Evolutionary conservation across 2,329 filamentous ascomycete species (phyloP), one percentile per base, ranked within the genome.

Genomic region (Exutisphaerella laricina): DNA sequence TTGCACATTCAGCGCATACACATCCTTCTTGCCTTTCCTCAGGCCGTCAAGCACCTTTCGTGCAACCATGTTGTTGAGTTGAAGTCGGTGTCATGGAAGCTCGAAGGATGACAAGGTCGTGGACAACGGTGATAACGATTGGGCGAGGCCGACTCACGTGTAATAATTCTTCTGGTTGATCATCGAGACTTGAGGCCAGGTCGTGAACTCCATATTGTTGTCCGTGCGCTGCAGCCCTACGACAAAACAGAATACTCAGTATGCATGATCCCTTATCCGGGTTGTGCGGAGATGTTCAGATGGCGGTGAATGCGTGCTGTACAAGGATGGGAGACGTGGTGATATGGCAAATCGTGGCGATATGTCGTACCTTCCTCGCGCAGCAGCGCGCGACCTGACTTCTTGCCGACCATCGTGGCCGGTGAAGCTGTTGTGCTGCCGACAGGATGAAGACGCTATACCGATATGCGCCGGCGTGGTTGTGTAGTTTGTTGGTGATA

Each of bases 111-210:
- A 26, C 34, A 34, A 28, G 18, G 23, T 12, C 23, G 23, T 26
- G 23, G 23, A 26, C 23, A 26, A 26, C 7, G 14, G 32, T 8
- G 9, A 20, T 14, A 16, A 23, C 32, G 32, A 35, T 35, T 35
- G 32, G 32, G 23, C 13, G 16, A 38, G 16, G 40, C 22, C 29
- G 36, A 71, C 81, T 49, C 75, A 92, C 87, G 89, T 95, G 66
- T 96, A 96, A 68, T 98, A 98, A 67, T 98, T 98, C 72, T 98
- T 98, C 67, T 98, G 92, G 64, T 98, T 98, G 68, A 98, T 98
- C 58, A 92, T 87, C 31, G 79, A 77, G 45, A 95, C 82, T 61
- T 92, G 84, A 7, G 92, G 90, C 90, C 92, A 98, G 65, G 78
- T 94, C 35, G 88, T 86, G 62, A 92, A 79, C 62, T 89, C 92